Evolutionary conservation across 139 green algal genomes (phyloP), one percentile per base, ranked within the genome.

Genomic region (Tetraselmis striata): DNA sequence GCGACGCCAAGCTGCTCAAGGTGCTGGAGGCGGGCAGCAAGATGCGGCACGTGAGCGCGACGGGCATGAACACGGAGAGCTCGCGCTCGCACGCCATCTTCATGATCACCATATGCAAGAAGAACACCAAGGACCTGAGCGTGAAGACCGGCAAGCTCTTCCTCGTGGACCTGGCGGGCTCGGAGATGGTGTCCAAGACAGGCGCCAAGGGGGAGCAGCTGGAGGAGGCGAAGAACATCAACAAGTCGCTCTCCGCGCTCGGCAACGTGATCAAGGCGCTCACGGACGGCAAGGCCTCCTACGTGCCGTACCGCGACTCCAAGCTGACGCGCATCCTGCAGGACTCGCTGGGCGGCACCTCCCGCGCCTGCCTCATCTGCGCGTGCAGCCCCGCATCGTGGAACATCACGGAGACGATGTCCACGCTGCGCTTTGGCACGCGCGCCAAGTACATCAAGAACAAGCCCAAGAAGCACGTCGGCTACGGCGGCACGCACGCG

Each of bases 181-280:
- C 79, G 29, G 88, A 90, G 81, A 80, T 80, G 32, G 45, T 85
- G 75, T 79, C 58, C 59, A 88, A 84, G 80, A 92, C 82, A 1
- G 75, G 83, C 76, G 81, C 83, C 32, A n/a, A 83, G 88, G 93
- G 92, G 1, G 89, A 96, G 29, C 92, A 91, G 30, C 83, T 97
- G 30, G 88, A 93, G 75, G 94, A 97, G 88, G 93, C 93, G 23
- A 91, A 95, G 82, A 83, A 92, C 84, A 97, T 97, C 90, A 97
- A 97, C 90, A 94, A 90, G 82, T 92, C 84, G 77, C 88, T 97
- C 1, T 90, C 79, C 24, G 89, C 93, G 1, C 90, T 97, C 23
- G 93, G 94, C 45, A 67, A 67, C 29, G 59, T 78, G 5, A 79
- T 79, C 76, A 79, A 79, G 76, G 79, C 79, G n/a, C 59, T 82